phyloP scores from a whole-genome alignment of 2,329 filamentous ascomycete species.

The Nemania abortiva region DNA sequence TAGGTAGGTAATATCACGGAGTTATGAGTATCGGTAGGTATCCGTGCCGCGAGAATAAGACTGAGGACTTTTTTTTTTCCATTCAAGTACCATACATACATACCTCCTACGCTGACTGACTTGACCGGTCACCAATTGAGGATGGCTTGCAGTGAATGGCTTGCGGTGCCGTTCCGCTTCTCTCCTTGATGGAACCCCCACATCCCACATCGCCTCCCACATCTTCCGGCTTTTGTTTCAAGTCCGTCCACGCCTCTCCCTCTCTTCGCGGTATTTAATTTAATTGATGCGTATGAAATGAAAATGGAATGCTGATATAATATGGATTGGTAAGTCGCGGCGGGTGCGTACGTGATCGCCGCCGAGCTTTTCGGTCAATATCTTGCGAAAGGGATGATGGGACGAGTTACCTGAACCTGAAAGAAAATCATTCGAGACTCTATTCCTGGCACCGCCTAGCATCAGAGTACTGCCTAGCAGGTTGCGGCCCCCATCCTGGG shows the following conservation, averaged over 20 bases:
- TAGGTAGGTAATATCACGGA: background rate
- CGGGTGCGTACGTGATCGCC: conserved; percentile 25
- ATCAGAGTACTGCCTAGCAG: background rate
- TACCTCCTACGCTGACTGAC: no score
- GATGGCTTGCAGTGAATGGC: background rate
- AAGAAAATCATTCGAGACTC: conserved; percentile 25
- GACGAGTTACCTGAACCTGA: background rate
- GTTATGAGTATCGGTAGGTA: background rate
- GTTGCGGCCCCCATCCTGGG: background rate
- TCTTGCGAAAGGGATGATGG: conserved; percentile 11
- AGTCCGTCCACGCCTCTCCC: conserved; percentile 16
- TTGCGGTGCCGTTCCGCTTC: conserved; percentile 11
- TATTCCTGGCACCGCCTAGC: conserved; percentile 24
- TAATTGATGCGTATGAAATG: conserved; percentile 6
- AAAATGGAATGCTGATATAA: conserved; percentile 31
- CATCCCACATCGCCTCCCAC: conserved; percentile 2
- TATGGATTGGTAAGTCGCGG: conserved; percentile 24
- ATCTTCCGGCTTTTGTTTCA: conserved; percentile 25
- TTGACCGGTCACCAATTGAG: conserved; percentile 10
- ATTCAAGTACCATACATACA: no score
- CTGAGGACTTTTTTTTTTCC: no score
- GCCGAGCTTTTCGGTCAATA: conserved; percentile 38
- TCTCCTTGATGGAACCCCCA: background rate
- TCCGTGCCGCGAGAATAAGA: background rate
- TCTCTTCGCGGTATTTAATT: background rate